Percentiles rank a stretch among this genome's conserved stretches.
These are phyloP conservation scores for Aspergillus hiratsukae DNA, from an alignment of 2,329 filamentous ascomycete genomes.

Conservation along the genomic window DNA sequence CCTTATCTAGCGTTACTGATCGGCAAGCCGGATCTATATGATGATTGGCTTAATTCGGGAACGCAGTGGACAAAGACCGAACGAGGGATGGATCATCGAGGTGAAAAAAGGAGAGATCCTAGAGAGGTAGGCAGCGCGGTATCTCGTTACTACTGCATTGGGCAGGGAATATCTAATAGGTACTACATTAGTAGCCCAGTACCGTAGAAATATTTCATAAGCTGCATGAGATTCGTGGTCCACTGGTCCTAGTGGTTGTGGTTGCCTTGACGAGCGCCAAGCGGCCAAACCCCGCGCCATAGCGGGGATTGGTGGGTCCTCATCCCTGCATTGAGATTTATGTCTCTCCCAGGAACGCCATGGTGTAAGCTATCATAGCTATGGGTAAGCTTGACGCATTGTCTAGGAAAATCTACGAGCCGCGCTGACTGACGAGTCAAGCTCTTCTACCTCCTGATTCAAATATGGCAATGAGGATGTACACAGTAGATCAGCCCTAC, in stretches of 20 bases:
- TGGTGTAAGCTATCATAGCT: background rate
- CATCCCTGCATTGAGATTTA: background rate
- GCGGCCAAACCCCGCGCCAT: background rate
- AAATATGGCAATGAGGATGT: no score
- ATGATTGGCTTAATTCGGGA: background rate
- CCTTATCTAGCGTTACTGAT: background rate
- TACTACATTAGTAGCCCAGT: background rate
- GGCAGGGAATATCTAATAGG: background rate
- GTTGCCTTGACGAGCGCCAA: background rate
- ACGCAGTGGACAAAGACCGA: background rate
- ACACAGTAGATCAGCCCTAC: no score
- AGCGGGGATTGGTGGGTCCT: background rate
- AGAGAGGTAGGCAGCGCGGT: background rate
- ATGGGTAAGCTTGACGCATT: background rate
- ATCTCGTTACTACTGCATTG: background rate
- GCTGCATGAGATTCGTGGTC: background rate
- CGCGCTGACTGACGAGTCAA: no score
- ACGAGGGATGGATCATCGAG: background rate
- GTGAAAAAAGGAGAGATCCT: background rate
- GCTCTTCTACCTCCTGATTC: no score
- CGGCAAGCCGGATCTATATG: background rate
- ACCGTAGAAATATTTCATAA: background rate
- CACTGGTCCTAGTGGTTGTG: background rate
- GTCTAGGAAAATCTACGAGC: background rate
- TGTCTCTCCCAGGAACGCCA: background rate